Conservation (phyloP, 1,139 yeast species). For the Saccharomycopsis hybrid region DNA sequence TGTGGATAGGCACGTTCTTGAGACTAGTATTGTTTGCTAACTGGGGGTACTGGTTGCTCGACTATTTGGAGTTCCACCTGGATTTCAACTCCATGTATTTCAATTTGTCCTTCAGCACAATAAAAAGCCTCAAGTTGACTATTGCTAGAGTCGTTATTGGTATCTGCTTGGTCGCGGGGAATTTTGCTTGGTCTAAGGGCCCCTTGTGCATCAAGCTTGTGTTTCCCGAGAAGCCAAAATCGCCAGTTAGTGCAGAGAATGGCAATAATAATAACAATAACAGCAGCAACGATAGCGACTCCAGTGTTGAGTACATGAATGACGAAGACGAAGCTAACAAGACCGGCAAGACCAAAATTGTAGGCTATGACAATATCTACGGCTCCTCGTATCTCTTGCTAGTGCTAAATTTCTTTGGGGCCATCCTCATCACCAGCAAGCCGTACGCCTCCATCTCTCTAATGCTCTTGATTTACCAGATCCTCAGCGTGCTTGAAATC, state of each 20-base stretch:
- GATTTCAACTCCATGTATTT: conserved; percentile 25
- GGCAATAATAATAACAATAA: neutral
- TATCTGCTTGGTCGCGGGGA: conserved; percentile 63
- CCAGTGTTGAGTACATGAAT: neutral
- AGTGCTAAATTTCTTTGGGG: conserved; percentile 61
- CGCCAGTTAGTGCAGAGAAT: too few species aligned
- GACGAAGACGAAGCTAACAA: conserved; percentile 9
- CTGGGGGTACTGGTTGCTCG: conserved; percentile 67
- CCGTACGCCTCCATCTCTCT: conserved; percentile 84
- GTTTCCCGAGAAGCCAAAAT: too few species aligned
- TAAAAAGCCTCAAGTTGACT: conserved; percentile 52
- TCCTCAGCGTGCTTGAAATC: conserved; percentile 68
- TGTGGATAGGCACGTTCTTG: conserved; percentile 72
- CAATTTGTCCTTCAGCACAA: conserved; percentile 31
- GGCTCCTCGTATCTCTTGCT: conserved; percentile 80
- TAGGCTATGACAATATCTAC: conserved; percentile 79
- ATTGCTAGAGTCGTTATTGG: conserved; percentile 72
- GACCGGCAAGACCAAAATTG: conserved; percentile 38
- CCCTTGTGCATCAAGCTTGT: conserved; percentile 76
- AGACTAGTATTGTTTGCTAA: conserved; percentile 42
- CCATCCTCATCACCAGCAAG: conserved; percentile 67
- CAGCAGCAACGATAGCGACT: too few species aligned
- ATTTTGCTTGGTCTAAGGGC: conserved; percentile 80
- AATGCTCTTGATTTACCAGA: conserved; percentile 60
- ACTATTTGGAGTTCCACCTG: conserved; percentile 52